These are phyloP conservation scores for Albifimbria verrucaria DNA, from an alignment of 2,329 filamentous ascomycete genomes.

Conservation along the genomic window DNA sequence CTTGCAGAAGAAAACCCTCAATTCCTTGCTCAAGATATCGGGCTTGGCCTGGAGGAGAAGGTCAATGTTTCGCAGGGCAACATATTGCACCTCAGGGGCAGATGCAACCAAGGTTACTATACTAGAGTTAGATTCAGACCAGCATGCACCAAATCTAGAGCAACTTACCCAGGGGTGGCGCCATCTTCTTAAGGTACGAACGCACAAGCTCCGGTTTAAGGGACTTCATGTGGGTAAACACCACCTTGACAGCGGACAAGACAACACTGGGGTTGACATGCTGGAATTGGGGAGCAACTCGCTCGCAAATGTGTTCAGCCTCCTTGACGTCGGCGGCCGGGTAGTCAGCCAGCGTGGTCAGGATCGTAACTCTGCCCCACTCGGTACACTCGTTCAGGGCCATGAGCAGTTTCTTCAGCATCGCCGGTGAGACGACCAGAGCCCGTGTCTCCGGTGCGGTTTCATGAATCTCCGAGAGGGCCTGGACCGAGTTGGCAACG, in stretches of 20 bases:
- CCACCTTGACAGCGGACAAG: slow-evolving; percentile 93
- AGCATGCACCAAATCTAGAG: background rate
- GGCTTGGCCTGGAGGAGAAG: slow-evolving; percentile 92
- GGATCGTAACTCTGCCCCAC: slow-evolving; percentile 93
- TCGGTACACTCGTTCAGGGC: slow-evolving; percentile 97
- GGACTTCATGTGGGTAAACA: slow-evolving; percentile 92
- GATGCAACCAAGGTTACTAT: slow-evolving; percentile 92
- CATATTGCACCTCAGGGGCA: slow-evolving; percentile 95
- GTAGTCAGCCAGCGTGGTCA: slow-evolving; percentile 87
- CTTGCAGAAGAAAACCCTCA: slow-evolving; percentile 99
- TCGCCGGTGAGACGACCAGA: slow-evolving; percentile 75
- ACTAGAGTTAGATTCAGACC: background rate
- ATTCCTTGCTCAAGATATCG: slow-evolving; percentile 94
- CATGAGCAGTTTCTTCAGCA: slow-evolving; percentile 92
- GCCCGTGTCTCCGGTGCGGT: slow-evolving; percentile 87
- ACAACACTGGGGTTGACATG: slow-evolving; percentile 98
- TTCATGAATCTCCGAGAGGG: slow-evolving; percentile 86
- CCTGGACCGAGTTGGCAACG: slow-evolving; percentile 94
- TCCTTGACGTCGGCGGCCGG: slow-evolving; percentile 86
- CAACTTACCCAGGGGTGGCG: slow-evolving; percentile 78
- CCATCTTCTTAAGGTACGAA: slow-evolving; percentile 97
- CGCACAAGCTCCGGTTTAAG: slow-evolving; percentile 74
- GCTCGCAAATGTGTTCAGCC: slow-evolving; percentile 95
- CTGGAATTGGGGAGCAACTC: slow-evolving; percentile 94
- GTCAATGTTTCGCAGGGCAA: slow-evolving; percentile 93